These are phyloP conservation scores for Blastocystis sp. DNA, from an alignment of 352 stramenopile genomes.

Conservation along the genomic window DNA sequence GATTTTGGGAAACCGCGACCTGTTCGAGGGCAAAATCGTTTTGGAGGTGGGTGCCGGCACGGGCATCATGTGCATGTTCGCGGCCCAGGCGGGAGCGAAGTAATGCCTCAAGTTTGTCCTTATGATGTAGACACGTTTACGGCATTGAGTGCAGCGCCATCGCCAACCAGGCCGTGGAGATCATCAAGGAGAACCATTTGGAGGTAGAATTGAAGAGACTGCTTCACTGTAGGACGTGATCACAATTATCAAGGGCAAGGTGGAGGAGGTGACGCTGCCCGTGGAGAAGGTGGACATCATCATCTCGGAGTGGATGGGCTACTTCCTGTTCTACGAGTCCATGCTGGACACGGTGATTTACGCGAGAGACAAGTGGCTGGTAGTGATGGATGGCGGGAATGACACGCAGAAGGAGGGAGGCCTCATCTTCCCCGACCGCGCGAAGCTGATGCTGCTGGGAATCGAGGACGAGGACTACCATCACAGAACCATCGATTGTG, in stretches of 20 bases:
- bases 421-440: slow-evolving; percentile 91
- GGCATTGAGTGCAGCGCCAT: slow-evolving; percentile 91
- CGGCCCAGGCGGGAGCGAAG: slow-evolving; percentile 83
- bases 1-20: slow-evolving; percentile 89
- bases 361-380: slow-evolving; percentile 90
- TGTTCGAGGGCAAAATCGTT: slow-evolving; percentile 93
- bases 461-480: slow-evolving; percentile 93
- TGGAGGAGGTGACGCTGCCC: slow-evolving; percentile 85
- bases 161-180: slow-evolving; percentile 85
- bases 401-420: slow-evolving; percentile 76
- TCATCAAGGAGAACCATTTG: slow-evolving; percentile 89
- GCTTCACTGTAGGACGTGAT: slow-evolving; percentile 72
- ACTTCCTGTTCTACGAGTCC: slow-evolving; percentile 93
- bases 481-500: slow-evolving; percentile 85
- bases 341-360: slow-evolving; percentile 94
- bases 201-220: slow-evolving; percentile 75
- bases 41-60: slow-evolving; percentile 93
- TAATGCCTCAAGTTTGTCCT: slow-evolving; percentile 67
- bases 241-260: slow-evolving; percentile 89
- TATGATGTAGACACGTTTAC: slow-evolving; percentile 80
- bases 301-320: slow-evolving; percentile 97
- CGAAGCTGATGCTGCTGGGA: slow-evolving; percentile 87
- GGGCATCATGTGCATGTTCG: slow-evolving; percentile 93
- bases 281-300: slow-evolving; percentile 91
- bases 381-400: background rate